Evolutionary conservation across 345 rosid genomes (phyloP).

Genomic region (Acer campestre): DNA sequence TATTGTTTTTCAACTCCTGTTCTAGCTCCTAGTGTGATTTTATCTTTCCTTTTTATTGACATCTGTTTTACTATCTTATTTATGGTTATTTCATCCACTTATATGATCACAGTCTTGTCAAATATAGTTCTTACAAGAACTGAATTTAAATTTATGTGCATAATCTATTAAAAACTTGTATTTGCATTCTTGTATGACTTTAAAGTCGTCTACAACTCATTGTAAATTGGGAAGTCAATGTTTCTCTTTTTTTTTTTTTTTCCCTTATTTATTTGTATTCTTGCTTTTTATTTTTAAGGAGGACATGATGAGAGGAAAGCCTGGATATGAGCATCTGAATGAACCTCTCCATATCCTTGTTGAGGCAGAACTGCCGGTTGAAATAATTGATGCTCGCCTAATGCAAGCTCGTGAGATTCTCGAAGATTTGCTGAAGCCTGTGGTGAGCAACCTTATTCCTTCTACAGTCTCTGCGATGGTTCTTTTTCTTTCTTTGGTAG

Average conservation of each 20-base stretch:
- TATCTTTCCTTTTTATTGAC: background rate
- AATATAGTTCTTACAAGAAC: background rate
- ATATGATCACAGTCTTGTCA: background rate
- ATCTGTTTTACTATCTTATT: background rate
- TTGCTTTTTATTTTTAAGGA: conserved; percentile 53
- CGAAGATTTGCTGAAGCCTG: conserved; percentile 86
- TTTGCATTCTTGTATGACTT: background rate
- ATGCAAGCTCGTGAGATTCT: conserved; percentile 96
- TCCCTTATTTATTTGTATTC: background rate
- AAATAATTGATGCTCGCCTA: conserved; percentile 84
- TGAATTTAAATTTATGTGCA: background rate
- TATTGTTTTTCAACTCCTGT: background rate
- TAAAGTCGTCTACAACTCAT: background rate
- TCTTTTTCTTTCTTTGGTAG: background rate
- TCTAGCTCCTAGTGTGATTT: background rate
- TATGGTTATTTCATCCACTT: background rate
- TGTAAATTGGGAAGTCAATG: background rate
- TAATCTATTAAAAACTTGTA: background rate
- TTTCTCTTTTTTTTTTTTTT: background rate
- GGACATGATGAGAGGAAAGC: conserved; percentile 94
- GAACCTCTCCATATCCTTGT: conserved; percentile 94
- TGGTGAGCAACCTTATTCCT: conserved; percentile 47
- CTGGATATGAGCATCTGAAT: conserved; percentile 92
- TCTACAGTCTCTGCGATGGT: background rate
- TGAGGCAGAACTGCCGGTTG: conserved; percentile 93